Percentiles rank a stretch among this genome's conserved stretches.
These are phyloP conservation scores for Xylariaceae sp. DNA, from an alignment of 2,329 filamentous ascomycete genomes.

Conservation along the genomic window DNA sequence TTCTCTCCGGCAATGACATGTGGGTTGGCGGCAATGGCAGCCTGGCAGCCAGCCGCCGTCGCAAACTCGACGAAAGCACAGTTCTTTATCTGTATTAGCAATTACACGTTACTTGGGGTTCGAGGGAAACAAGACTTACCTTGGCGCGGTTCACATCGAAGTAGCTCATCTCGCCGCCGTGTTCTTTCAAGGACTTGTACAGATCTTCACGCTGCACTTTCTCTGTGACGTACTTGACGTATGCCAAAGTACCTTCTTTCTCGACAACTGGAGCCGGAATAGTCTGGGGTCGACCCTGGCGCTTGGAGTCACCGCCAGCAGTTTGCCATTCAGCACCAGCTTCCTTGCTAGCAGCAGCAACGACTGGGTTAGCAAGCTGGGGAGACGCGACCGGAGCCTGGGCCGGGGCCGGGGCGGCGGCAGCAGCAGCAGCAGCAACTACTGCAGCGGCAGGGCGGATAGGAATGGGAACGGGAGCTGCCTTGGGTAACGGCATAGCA, in stretches of 20 bases:
- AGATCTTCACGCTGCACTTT: conserved; percentile 74
- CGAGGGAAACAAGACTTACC: conserved; percentile 47
- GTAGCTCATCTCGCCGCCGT: conserved; percentile 64
- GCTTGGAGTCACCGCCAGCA: conserved; percentile 76
- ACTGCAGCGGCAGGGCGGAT: conserved; percentile 34
- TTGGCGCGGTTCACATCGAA: conserved; percentile 79
- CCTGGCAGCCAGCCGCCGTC: conserved; percentile 72
- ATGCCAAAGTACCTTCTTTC: conserved; percentile 74
- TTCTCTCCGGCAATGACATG: conserved; percentile 77
- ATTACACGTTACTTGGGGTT: conserved; percentile 12
- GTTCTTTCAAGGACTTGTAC: conserved; percentile 63
- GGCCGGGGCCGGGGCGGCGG: conserved; percentile 33
- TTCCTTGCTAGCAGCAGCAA: conserved; percentile 45
- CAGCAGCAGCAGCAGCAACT: conserved; percentile 43
- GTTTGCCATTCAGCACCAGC: conserved; percentile 76
- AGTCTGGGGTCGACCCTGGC: conserved; percentile 70
- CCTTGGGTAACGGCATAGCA: conserved; percentile 53
- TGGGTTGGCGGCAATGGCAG: conserved; percentile 77
- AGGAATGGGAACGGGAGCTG: conserved; percentile 46
- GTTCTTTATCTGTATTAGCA: conserved; percentile 55
- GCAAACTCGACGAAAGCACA: conserved; percentile 96
- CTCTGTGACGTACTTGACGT: conserved; percentile 93
- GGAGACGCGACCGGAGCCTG: conserved; percentile 45
- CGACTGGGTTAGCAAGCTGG: conserved; percentile 41
- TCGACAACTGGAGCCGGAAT: conserved; percentile 55